Evolutionary conservation across 257 asterid genomes (phyloP), one percentile per base, ranked within the genome.

Genomic region (Solanum chiquidenum): DNA sequence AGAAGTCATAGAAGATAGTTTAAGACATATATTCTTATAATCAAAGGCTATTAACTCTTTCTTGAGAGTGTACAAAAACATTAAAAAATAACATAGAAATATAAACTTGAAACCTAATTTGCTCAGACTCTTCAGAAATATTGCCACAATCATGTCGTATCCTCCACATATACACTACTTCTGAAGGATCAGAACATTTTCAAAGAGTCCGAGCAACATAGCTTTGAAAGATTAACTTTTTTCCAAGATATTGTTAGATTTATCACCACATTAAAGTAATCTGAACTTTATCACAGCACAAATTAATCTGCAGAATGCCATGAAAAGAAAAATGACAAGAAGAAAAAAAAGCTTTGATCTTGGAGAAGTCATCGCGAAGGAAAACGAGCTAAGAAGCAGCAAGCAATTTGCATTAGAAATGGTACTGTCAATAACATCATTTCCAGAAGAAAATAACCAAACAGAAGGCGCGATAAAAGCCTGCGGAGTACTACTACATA

Each of bases 401-500:
- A 80, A 80, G 85, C 69, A 49, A 29, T 49, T 49, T 44, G 68
- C 69, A 49, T 31, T 82, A 82, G 44, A 10, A 49, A 49, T 49
- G 69, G 69, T 18, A 49, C 69, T 49, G 69, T 82, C 86, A 49
- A 82, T 29, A 82, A 82, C 86, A 82, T 82, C 69, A 46, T 46
- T 29, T 82, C 86, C 86, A 9, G 42, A 18, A 74, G 2, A 5
- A 40, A 44, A 46, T 21, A 88, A 74, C 71, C 58, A 87, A 71
- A 86, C 68, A 71, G 55, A 83, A 88, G 88, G 40, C 3, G 8
- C n/a, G n/a, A 12, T 31, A 69, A 29, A 69, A 6, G 37, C 82
- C 9, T 2, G 66, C 23, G 20, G 29, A 2, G 6, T 64, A 64
- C 12, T 79, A 88, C 90, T 86, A 86, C 90, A 90, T 91, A 89